Base-by-base conservation (phyloP, 768 basidiomycete species). In the Rhodosporidiobolus odoratus region DNA sequence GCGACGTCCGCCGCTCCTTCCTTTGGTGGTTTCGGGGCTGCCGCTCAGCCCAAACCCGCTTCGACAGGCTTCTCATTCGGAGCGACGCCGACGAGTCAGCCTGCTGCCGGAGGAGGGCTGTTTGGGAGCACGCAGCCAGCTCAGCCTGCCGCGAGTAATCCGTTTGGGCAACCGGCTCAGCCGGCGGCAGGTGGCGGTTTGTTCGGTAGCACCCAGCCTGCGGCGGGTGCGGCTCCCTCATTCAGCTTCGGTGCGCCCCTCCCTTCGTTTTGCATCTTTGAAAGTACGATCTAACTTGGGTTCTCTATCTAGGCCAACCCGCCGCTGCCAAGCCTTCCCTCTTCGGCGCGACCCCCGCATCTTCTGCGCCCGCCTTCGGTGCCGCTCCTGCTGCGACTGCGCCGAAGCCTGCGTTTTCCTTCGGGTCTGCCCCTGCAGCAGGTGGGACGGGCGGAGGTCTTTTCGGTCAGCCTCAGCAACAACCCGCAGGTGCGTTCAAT, bases 1-100 rank as follows among this genome's bases (percentile, higher is more conserved):
- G 68, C 74, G 4, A 74, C 72, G 13, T 71, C 62, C 72, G 79
- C 47, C 38, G 77, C 25, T 77, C 83, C 66, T 78, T 80, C 53
- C 19, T 71, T 70, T 27, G 73, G 73, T 19, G 68, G 68, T 2
- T 72, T 72, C 50, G 71, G 71, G 10, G 65, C 56, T 6, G 47
- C 56, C 8, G 47, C 58, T 7, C 58, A 62, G 30, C 53, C 41
- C 8, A 71, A 71, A 61, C 63, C 73, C 13, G 66, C 69, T 8
- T 61, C 63, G 45, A 65, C 70, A 1, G 69, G 69, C 25, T 71
- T 71, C 60, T 62, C 65, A 23, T 72, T 72, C 62, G 70, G 70
- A 19, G 53, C 60, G 2, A 25, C 63, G 16, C 41, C 65, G 4
- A 32, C 63, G 19, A 64, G 1, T 53, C 47, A 61, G 34, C 32